Conservation (phyloP, 2,329 filamentous ascomycete genomes). For the Ophioceras dolichostomum region DNA sequence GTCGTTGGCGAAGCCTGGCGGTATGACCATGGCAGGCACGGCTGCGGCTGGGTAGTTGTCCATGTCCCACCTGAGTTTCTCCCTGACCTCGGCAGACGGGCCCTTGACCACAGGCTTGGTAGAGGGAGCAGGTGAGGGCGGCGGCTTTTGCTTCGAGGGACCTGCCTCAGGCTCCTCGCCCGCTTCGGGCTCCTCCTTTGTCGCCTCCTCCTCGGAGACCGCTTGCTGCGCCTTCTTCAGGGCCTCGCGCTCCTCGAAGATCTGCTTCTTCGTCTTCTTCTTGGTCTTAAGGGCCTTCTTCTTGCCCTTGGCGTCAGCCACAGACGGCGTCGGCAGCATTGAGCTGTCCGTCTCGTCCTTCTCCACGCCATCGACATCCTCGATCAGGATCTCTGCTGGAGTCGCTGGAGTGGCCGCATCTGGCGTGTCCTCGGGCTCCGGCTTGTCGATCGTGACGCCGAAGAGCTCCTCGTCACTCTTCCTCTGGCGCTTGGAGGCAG, state of each 20-base stretch:
- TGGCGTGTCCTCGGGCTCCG: conserved; percentile 36
- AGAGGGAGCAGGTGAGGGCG: too few species aligned
- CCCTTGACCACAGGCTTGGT: too few species aligned
- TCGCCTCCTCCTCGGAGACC: conserved; percentile 30
- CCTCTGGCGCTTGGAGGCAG: conserved; percentile 66
- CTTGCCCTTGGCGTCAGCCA: conserved; percentile 32
- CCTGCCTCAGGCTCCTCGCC: conserved; percentile 8
- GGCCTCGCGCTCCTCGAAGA: conserved; percentile 55
- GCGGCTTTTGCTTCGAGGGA: conserved; percentile 12
- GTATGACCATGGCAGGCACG: conserved; percentile 30
- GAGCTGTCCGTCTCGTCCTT: conserved; percentile 32
- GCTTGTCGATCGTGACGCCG: conserved; percentile 43
- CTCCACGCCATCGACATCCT: conserved; percentile 30
- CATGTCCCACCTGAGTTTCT: conserved; percentile 22
- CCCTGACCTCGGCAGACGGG: conserved; percentile 9
- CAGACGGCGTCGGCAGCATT: conserved; percentile 32
- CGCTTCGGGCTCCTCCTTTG: conserved; percentile 18
- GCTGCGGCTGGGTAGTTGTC: conserved; percentile 36
- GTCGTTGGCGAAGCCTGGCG: conserved; percentile 31
- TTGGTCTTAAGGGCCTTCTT: conserved; percentile 59
- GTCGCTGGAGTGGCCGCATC: conserved; percentile 27
- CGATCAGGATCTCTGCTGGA: conserved; percentile 35
- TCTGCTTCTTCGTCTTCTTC: conserved; percentile 66
- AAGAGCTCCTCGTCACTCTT: conserved; percentile 71
- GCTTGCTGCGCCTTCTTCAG: conserved; percentile 43